Conservation (phyloP, 1,284 basidiomycete species). For the Naganishia sp. region DNA sequence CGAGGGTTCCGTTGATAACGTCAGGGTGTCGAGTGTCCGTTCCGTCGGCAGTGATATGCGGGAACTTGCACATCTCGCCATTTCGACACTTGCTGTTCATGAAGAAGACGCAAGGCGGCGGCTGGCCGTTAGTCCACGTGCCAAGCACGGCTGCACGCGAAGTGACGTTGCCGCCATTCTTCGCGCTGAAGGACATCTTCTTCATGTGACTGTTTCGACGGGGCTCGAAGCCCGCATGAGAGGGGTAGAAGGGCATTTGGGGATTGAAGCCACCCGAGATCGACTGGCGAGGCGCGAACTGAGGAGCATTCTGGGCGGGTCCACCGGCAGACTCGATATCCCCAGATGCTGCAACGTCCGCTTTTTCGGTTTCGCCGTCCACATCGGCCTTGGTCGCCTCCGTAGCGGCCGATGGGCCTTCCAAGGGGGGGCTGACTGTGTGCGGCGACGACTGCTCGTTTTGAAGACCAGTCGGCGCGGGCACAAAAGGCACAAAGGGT, state of each 20-base stretch:
- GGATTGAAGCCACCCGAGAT: conserved; percentile 13
- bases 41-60: conserved; percentile 50
- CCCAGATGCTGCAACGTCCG: not conserved
- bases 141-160: conserved; percentile 37
- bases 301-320: conserved; percentile 6
- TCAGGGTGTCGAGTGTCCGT: conserved; percentile 53
- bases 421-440: not conserved
- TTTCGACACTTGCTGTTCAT: conserved; percentile 52
- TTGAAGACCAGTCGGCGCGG: not conserved
- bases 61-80: conserved; percentile 54
- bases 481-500: conserved; percentile 19
- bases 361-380: not conserved
- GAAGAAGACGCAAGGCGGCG: conserved; percentile 53
- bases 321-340: not conserved
- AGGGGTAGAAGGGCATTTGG: conserved; percentile 16
- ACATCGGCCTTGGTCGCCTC: not conserved
- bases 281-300: conserved; percentile 16
- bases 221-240: conserved; percentile 21
- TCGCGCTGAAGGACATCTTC: conserved; percentile 24
- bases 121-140: conserved; percentile 53
- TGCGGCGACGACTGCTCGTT: conserved; percentile 1
- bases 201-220: conserved; percentile 23
- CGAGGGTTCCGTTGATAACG: conserved; percentile 48
- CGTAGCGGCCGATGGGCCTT: not conserved
- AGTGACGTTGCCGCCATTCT: conserved; percentile 34